Evolutionary conservation across 805 yeast genomes (phyloP).

Genomic region (Yarrowia sp.): DNA sequence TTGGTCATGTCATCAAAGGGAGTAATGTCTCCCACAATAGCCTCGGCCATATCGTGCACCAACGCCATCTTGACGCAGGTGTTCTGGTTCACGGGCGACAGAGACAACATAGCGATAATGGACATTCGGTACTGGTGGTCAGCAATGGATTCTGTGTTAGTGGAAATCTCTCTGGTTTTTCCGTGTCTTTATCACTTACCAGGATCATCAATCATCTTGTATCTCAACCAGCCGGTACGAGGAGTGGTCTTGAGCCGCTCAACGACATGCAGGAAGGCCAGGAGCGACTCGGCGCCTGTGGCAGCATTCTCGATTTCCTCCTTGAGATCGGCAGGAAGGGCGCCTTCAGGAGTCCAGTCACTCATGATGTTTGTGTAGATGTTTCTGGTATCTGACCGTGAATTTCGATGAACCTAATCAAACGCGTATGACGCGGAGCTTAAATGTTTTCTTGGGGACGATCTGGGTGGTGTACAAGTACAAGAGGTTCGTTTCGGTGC

Average conservation of each 20-base stretch:
- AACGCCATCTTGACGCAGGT: slow-evolving; percentile 82
- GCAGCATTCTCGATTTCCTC: not conserved
- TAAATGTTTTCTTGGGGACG: not conserved
- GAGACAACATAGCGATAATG: slow-evolving; percentile 66
- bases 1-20: slow-evolving; percentile 73
- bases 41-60: slow-evolving; percentile 92
- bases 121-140: slow-evolving; percentile 98
- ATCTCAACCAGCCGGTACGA: slow-evolving; percentile 94
- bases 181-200: slow-evolving; percentile 34
- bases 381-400: not conserved
- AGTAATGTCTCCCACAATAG: slow-evolving; percentile 91
- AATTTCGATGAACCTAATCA: slow-evolving; percentile 3
- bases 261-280: slow-evolving; percentile 63
- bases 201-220: slow-evolving; percentile 48
- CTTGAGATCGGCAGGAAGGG: not conserved
- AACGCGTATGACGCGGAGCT: not conserved
- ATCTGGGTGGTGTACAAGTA: not conserved
- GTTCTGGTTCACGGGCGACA: slow-evolving; percentile 52
- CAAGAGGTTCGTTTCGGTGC: no score
- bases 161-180: no score
- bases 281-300: slow-evolving; percentile 22
- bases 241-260: slow-evolving; percentile 70
- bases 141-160: slow-evolving; percentile 55
- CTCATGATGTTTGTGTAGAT: not conserved
- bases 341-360: slow-evolving; percentile 20